Evolutionary conservation across 2,329 filamentous ascomycete species (phyloP).

Genomic region (Fusarium setosum): DNA sequence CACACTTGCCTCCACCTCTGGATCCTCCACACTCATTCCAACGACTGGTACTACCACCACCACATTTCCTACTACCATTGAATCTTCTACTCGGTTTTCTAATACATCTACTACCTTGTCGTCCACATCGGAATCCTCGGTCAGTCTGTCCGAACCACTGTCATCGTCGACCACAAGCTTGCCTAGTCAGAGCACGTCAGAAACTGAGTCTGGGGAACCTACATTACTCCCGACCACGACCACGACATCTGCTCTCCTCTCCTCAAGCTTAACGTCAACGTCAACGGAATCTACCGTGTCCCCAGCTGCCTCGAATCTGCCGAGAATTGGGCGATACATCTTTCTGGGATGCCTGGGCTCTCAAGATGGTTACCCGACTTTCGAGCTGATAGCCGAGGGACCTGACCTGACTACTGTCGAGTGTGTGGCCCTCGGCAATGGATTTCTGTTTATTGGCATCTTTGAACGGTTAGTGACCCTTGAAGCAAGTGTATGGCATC

Average conservation of each 20-base stretch:
- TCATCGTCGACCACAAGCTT: background rate
- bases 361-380: conserved; percentile 23
- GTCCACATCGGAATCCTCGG: background rate
- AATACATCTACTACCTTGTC: background rate
- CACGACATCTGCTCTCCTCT: background rate
- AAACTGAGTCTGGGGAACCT: background rate
- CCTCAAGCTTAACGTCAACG: background rate
- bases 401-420: conserved; percentile 20
- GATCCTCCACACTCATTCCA: background rate
- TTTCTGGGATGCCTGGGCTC: conserved; percentile 27
- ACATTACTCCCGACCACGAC: background rate
- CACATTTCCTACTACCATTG: background rate
- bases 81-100: background rate
- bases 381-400: background rate
- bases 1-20: background rate
- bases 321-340: conserved; percentile 8
- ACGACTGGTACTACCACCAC: background rate
- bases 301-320: conserved; percentile 4
- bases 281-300: background rate
- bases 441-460: conserved; percentile 15
- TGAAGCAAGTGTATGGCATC: background rate
- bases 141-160: background rate
- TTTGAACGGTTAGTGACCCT: conserved; percentile 6
- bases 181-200: background rate
- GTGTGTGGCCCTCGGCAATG: conserved; percentile 5